Base-by-base conservation (phyloP, 108 stramenopile genomes). In the Parietichytrium sp. region DNA sequence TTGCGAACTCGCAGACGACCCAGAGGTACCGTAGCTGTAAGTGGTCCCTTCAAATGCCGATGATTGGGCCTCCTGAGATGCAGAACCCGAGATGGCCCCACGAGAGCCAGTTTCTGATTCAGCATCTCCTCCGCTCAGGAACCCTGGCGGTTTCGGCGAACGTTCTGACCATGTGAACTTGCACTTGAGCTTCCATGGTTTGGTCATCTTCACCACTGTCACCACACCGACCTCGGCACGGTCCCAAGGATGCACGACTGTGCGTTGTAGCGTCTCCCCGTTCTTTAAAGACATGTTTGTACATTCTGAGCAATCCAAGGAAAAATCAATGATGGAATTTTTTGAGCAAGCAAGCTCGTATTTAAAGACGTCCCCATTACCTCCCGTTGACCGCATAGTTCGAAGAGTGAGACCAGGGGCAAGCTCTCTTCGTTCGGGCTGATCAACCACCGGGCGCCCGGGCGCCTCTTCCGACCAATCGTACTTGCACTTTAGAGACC, bases 201-300 rank as follows among this genome's bases (percentile, higher is more conserved):
- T 72, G 61, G 38, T 42, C 33, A 42, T 33, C 4, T 72, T 36
- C 10, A 42, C 45, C 15, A 72, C 61, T 13, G 45, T 1, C 29
- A 72, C 25, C 42, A 42, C 45, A 42, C 61, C 61, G n/a, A 72
- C 61, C 23, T 72, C 61, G 38, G 45, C 61, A 15, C 61, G 61
- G 33, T 72, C 61, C 61, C 61, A 72, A 6, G 61, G 61, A n/a
- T 72, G 61, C 33, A 72, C 61, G 23, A 72, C 61, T 47, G 61
- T 72, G 33, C 61, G 61, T 12, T 45, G 38, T 23, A 12, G n/a
- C 42, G 61, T 33, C 42, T 47, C 61, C n/a, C 33, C 25, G 20
- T 72, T 42, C 3, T 45, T 36, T 0, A 72, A 42, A 1, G 61
- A 16, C 29, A 72, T 25, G 61, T 72, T 72, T 7, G 61, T 72